Evolutionary conservation across 1,284 basidiomycete species (phyloP), one percentile per base, ranked within the genome.

Genomic region (Sphagnurus paluster): DNA sequence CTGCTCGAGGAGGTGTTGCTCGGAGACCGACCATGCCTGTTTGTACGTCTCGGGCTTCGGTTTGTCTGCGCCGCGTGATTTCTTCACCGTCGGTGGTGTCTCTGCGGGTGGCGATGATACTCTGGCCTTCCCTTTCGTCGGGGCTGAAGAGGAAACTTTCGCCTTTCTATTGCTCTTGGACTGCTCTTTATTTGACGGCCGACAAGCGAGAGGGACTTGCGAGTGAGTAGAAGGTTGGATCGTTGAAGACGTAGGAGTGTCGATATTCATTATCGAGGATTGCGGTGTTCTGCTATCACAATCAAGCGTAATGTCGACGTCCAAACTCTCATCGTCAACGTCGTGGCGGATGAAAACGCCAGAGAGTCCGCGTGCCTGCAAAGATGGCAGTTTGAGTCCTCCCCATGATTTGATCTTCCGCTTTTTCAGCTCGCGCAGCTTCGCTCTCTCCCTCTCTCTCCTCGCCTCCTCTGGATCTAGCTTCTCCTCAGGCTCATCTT

Each of bases 1-100:
- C 20, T 77, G 75, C 58, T 90, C 87, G 0, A 90, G 74, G 14
- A 86, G 68, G 52, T 85, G 82, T 56, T 90, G 88, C 56, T 90
- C 88, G 0, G 77, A 78, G 16, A 79, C 70, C 0, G 80, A 77
- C 88, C 88, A 90, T 1, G 82, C 75, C 49, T 83, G 80, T 61
- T 89, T 90, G 67, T 87, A 90, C 19, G 87, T 90, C 49, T 85
- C 83, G 0, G 80, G 68, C 56, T 72, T 77, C 2, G 68, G 69
- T 48, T 75, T 80, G n/a, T 61, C 64, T 5, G 48, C 28, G 4
- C 35, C 33, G 16, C 44, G 45, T 23, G 48, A 17, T 21, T 44
- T 48, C 1, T 44, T 25, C 4, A 32, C 32, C 2, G 44, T 24
- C 7, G 43, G 26, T 16, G 30, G 14, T 17, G 17, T 14, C 5